These are phyloP conservation scores for Geum urbanum DNA, from an alignment of 306 rosid genomes.

Conservation along the genomic window DNA sequence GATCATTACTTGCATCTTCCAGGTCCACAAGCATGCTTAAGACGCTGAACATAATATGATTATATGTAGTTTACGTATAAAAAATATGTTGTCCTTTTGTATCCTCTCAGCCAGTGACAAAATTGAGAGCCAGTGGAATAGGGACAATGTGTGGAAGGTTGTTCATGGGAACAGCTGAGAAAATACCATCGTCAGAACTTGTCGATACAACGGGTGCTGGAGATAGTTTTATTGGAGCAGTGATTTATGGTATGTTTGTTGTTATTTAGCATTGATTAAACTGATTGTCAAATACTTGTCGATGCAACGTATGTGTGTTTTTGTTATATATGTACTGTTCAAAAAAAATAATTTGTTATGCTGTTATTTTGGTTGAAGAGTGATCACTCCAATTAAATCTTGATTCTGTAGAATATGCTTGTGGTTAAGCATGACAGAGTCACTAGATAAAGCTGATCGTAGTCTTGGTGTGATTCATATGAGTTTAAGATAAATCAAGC, in stretches of 20 bases:
- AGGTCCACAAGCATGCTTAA: neutral
- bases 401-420: neutral
- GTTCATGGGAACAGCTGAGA: slow-evolving; percentile 81
- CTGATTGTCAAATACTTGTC: no score
- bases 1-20: neutral
- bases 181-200: slow-evolving; percentile 69
- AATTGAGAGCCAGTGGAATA: slow-evolving; percentile 69
- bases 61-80: neutral
- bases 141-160: slow-evolving; percentile 69
- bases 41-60: neutral
- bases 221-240: slow-evolving; percentile 96
- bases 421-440: neutral
- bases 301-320: no score
- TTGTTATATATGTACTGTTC: no score
- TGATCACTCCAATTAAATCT: neutral
- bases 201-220: slow-evolving; percentile 97
- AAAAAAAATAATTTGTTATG: no score
- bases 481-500: neutral
- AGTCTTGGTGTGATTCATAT: neutral
- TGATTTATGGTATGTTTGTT: slow-evolving; percentile 57
- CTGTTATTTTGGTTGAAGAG: no score
- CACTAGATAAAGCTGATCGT: neutral
- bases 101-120: slow-evolving; percentile 59
- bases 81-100: slow-evolving; percentile 17
- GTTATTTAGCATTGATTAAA: neutral